Conservation (phyloP, 495 filamentous ascomycete species). For the Opeltia flavorubescens region DNA sequence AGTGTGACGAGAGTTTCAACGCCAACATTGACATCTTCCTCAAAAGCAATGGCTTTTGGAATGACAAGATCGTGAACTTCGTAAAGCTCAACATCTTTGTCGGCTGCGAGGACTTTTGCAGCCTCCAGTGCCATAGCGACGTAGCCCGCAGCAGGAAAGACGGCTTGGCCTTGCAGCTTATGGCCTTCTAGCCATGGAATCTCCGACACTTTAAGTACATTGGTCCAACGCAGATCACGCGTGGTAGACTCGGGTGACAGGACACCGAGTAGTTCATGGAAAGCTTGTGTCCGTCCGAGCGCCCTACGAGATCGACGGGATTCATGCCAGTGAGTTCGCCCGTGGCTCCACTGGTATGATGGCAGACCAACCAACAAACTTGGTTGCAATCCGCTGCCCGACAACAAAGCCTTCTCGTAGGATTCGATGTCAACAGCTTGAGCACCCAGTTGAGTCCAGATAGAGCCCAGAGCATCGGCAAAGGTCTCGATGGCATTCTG, state of each 20-base stretch:
- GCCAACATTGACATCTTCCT: conserved; percentile 25
- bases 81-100: conserved; percentile 15
- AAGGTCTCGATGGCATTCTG: conserved; percentile 26
- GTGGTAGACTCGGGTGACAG: conserved; percentile 11
- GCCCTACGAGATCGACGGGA: conserved; percentile 22
- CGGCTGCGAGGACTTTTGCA: conserved; percentile 4
- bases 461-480: conserved; percentile 30
- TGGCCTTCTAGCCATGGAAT: conserved; percentile 28
- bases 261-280: conserved; percentile 23
- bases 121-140: conserved; percentile 43
- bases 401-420: background rate
- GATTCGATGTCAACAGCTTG: background rate
- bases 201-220: conserved; percentile 19
- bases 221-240: conserved; percentile 21
- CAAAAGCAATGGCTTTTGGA: conserved; percentile 33
- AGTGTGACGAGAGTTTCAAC: conserved; percentile 27
- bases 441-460: conserved; percentile 31
- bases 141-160: conserved; percentile 48
- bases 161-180: conserved; percentile 22
- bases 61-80: conserved; percentile 27
- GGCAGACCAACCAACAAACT: conserved; percentile 28
- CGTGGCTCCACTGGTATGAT: conserved; percentile 35
- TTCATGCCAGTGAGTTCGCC: conserved; percentile 28
- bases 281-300: conserved; percentile 5
- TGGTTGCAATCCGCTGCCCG: background rate